phyloP scores from a whole-genome alignment of 2,329 filamentous ascomycete species.

The Fusarium kyushuense region DNA sequence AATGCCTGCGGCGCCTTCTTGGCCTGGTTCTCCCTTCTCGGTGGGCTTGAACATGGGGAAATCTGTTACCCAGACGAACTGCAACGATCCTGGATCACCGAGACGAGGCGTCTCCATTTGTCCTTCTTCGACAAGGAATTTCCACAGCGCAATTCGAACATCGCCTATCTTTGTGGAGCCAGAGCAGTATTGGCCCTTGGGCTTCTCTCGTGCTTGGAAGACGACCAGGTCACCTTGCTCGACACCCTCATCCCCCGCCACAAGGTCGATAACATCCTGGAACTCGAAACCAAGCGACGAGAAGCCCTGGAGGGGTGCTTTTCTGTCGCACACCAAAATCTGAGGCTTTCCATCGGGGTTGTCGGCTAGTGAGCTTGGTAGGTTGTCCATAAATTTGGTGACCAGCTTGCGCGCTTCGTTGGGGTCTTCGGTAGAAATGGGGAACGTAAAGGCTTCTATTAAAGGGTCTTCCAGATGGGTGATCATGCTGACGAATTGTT shows the following conservation, averaged over 20 bases:
- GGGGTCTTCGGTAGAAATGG: constrained; percentile 64
- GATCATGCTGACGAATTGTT: constrained; percentile 80
- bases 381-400: constrained; percentile 75
- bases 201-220: constrained; percentile 79
- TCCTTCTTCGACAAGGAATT: constrained; percentile 72
- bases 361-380: constrained; percentile 68
- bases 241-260: constrained; percentile 58
- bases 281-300: constrained; percentile 77
- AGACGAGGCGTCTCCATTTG: constrained; percentile 62
- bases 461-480: constrained; percentile 74
- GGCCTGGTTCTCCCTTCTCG: constrained; percentile 73
- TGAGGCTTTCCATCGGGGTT: constrained; percentile 85
- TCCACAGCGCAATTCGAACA: constrained; percentile 77
- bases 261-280: constrained; percentile 64
- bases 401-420: constrained; percentile 72
- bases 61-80: constrained; percentile 86
- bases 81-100: constrained; percentile 60
- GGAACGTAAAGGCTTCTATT: constrained; percentile 80
- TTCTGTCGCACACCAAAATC: constrained; percentile 79
- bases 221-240: constrained; percentile 79
- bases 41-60: constrained; percentile 93
- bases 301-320: constrained; percentile 80
- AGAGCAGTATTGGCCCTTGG: constrained; percentile 63
- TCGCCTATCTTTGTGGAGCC: constrained; percentile 80
- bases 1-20: constrained; percentile 84